Evolutionary conservation across 164 flowering plant species (phyloP), one percentile per base, ranked within the genome.

Genomic region (Tetracentron sinense): DNA sequence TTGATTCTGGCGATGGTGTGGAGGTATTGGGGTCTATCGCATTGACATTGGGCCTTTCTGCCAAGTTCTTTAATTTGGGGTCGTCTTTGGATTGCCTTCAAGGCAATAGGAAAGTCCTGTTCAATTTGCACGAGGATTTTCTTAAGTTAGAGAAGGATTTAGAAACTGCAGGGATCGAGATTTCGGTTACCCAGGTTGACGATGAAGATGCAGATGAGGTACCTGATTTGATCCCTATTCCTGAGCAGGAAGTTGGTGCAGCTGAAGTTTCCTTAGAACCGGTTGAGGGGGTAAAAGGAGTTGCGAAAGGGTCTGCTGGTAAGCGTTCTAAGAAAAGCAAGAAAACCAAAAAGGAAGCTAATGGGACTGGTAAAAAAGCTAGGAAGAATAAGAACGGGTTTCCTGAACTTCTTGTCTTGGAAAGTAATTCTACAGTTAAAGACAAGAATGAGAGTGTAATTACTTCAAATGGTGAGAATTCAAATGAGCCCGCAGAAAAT

Each of bases 141-240:
- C 31, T 61, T 42, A 83, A 79, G 83, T 73, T 89, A 78, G 95
- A 89, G 86, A 90, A 83, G 78, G 87, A 82, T 47, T 72, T 81
- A 62, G 82, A 58, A 1, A 46, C 66, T 21, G 67, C 78, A 0
- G 84, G 83, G 16, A n/a, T 87, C 66, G 79, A 82, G 22, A 55
- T 82, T 68, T 62, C 68, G 8, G 46, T 73, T 64, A 83, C 85
- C 11, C 69, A 78, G 25, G 65, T 57, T 46, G 62, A 21, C 33
- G 68, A 35, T 47, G 66, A 56, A n/a, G 75, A 53, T 21, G 73
- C 72, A 0, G 86, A 77, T 0, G 89, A 72, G 26, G 77, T 83
- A 46, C 86, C 86, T 0, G 53, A 23, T 14, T 72, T 85, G 77
- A 67, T 85, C 42, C 89, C 89, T 0, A 74, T 83, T 71, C 48